Evolutionary conservation across 768 basidiomycete species (phyloP), one percentile per base, ranked within the genome.

Genomic region (Hericium alpestre): DNA sequence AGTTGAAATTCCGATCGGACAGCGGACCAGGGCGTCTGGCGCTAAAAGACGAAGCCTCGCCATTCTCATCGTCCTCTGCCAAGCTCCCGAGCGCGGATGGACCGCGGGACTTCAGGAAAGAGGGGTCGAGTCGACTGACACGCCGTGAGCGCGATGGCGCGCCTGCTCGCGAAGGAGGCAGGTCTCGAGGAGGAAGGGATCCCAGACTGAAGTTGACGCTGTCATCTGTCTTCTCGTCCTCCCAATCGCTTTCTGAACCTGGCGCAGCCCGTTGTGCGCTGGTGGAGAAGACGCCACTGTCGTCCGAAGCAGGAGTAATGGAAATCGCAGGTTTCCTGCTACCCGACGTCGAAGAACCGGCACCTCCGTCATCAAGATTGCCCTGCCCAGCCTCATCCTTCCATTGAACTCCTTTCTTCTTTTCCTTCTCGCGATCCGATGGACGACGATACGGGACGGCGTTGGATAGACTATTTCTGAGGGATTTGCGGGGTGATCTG

Each of bases 171-270:
- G 52, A 58, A 10, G 59, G 59, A 16, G 61, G 59, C 16, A 61
- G 22, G 54, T 50, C 51, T 25, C n/a, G 63, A 58, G 46, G 59
- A 32, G 18, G 63, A 53, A 58, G 55, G 6, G 79, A 71, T 56
- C 73, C 59, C 65, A 82, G 76, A 66, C 76, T 82, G 58, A 83
- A 57, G 61, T 75, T 80, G 63, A 87, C 65, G 65, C 85, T 88
- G 52, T 89, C 88, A 8, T 93, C 89, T 1, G 86, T 88, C 71
- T 80, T 87, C 65, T 91, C 89, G 65, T 92, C 89, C 70, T 92
- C 90, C 90, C 90, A 92, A 56, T 93, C 90, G 67, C 86, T 90
- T 63, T 91, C 89, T 5, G 87, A 89, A 6, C 82, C 77, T 49
- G 82, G 78, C 1, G 55, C 16, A 38, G 38, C 61, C 23, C 55